Percentiles rank a stretch among this genome's conserved stretches.
Conservation (phyloP, 192 early-diverging fungal species). For the Coemansia sp. region DNA sequence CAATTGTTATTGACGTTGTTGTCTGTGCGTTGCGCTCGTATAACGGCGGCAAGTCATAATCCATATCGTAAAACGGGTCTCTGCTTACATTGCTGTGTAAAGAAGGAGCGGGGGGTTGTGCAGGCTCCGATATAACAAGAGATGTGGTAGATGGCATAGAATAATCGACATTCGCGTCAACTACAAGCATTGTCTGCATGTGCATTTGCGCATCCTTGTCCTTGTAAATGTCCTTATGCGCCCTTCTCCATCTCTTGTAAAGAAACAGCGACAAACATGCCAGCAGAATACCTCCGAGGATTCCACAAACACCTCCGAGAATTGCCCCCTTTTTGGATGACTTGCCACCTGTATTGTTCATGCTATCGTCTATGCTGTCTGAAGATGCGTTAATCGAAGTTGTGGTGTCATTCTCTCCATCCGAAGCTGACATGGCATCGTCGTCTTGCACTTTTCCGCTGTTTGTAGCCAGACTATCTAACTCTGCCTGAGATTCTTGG, state of each 20-base stretch:
- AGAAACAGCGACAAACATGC: background rate
- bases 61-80: background rate
- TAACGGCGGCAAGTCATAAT: background rate
- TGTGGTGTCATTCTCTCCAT: background rate
- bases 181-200: conserved; percentile 1
- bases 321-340: background rate
- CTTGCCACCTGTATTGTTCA: too few relatives aligned
- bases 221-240: background rate
- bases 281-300: background rate
- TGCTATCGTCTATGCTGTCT: background rate
- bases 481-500: background rate
- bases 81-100: background rate
- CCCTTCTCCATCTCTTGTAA: background rate
- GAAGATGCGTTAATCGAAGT: background rate
- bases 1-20: background rate
- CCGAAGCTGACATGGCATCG: background rate
- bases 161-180: background rate
- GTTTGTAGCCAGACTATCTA: background rate
- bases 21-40: background rate
- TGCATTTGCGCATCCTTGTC: background rate
- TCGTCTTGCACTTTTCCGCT: background rate
- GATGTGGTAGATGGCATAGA: background rate
- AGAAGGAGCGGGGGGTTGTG: background rate
- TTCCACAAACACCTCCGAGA: background rate
- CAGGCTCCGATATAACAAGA: background rate